Evolutionary conservation across 345 rosid species (phyloP), one percentile per base, ranked within the genome.

Genomic region (Bruguiera gymnorhiza): DNA sequence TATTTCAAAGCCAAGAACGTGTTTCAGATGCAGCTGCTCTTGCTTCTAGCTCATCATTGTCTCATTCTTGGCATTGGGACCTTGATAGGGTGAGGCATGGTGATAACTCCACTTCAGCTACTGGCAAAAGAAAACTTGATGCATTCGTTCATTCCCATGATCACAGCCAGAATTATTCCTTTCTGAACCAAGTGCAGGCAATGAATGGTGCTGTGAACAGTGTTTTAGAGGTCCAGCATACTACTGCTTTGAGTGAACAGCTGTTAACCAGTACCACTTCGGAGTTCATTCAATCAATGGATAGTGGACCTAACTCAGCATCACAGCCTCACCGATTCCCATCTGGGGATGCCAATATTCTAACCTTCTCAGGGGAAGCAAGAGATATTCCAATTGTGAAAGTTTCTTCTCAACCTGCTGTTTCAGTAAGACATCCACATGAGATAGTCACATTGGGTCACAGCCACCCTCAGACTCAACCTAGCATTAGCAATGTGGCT

Each of bases 171-270:
- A 78, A 70, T 30, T 63, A 74, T 37, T 69, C 81, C 60, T 72
- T 65, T 19, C 32, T 78, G 60, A 78, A 77, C 52, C 85, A 84
- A 71, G 37, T 77, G 62, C 81, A 75, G 70, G 80, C 71, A 62
- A 62, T 60, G 70, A 77, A 65, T 58, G 62, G 21, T 71, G 69
- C 58, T 34, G 74, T 31, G 71, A 61, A 50, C 37, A 59, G 68
- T 63, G 64, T 32, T 63, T 21, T 55, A 5, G 65, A 75, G 6
- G 20, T 32, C 62, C 82, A 66, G 67, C 75, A 56, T 53, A 37
- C 63, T 10, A 24, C 67, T 43, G 50, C 66, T 65, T 9, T 48
- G 30, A 36, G 46, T 19, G 76, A 71, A 19, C 75, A 57, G 54
- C 75, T 67, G 16, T 63, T 64, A 8, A 57, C 68, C 66, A 84